Percentiles rank a stretch among this genome's conserved stretches.
Conservation (phyloP, 2,329 filamentous ascomycete genomes). For the Zalaria obscura region DNA sequence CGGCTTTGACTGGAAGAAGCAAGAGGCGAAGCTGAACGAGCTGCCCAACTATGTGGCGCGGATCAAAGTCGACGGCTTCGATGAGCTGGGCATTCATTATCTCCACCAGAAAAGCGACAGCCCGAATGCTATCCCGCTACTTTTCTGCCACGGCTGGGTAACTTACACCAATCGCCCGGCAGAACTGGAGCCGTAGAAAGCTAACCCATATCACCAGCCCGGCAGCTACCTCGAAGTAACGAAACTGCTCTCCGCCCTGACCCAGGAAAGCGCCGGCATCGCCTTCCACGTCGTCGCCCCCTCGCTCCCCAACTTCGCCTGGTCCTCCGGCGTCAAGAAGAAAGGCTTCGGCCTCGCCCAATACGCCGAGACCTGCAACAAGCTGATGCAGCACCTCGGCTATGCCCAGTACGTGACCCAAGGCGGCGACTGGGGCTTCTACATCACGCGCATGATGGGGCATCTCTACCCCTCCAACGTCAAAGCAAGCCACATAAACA, state of each 20-base stretch:
- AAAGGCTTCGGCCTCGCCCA: constrained; percentile 44
- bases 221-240: constrained; percentile 54
- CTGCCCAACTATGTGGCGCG: constrained; percentile 44
- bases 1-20: constrained; percentile 45
- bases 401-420: constrained; percentile 46
- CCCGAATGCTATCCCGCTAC: constrained; percentile 43
- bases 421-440: constrained; percentile 59
- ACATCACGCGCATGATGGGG: constrained; percentile 49
- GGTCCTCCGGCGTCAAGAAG: constrained; percentile 33
- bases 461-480: constrained; percentile 42
- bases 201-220: constrained; percentile 25
- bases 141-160: constrained; percentile 52
- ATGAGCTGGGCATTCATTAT: constrained; percentile 47
- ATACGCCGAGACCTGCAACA: constrained; percentile 51
- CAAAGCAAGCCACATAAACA: constrained; percentile 50
- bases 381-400: constrained; percentile 53
- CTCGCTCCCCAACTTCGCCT: constrained; percentile 42
- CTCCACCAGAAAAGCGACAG: constrained; percentile 41
- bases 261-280: constrained; percentile 22
- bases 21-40: constrained; percentile 45
- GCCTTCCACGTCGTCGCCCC: constrained; percentile 40
- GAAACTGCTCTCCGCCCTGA: constrained; percentile 42
- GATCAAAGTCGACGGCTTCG: constrained; percentile 44
- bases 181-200: not conserved
- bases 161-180: not conserved